phyloP scores from a whole-genome alignment of 345 rosid genomes.

The Erucastrum elatum region DNA sequence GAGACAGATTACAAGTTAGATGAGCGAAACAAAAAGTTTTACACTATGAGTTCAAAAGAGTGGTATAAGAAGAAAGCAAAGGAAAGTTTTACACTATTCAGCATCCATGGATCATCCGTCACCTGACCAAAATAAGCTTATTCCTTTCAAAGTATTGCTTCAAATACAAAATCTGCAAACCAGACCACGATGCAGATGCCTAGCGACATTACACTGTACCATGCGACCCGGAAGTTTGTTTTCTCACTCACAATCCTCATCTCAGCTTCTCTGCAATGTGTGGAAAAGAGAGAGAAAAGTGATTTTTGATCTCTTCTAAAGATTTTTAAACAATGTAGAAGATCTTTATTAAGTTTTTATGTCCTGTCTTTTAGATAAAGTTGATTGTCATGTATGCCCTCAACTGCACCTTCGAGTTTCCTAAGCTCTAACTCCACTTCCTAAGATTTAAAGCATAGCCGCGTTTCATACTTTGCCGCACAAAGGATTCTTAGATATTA shows the following conservation, averaged over 20 bases:
- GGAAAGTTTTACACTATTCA: no score
- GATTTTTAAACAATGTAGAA: slow-evolving; percentile 6
- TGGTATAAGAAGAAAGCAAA: neutral
- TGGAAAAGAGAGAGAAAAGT: neutral
- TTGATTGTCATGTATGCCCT: slow-evolving; percentile 74
- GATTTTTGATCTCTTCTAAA: neutral
- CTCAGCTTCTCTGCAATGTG: slow-evolving; percentile 68
- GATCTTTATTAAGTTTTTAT: slow-evolving; percentile 27
- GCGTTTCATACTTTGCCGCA: no score
- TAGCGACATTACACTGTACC: slow-evolving; percentile 72
- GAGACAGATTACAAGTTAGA: slow-evolving; percentile 26
- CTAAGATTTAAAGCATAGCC: slow-evolving; percentile 38
- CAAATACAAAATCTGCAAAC: slow-evolving; percentile 71
- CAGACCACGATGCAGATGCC: slow-evolving; percentile 61
- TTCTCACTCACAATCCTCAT: slow-evolving; percentile 70
- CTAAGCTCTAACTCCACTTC: slow-evolving; percentile 89
- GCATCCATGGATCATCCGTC: slow-evolving; percentile 7
- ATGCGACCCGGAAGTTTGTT: slow-evolving; percentile 73
- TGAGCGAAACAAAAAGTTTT: neutral
- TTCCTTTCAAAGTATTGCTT: slow-evolving; percentile 81
- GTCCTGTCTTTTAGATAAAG: slow-evolving; percentile 64
- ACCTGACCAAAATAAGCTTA: slow-evolving; percentile 66
- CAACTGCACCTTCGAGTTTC: slow-evolving; percentile 79
- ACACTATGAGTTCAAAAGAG: slow-evolving; percentile 8
- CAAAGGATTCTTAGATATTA: no score